Evolutionary conservation across 228 moss, liverwort and hornwort species (phyloP).

Genomic region (Sphagnum fallax): DNA sequence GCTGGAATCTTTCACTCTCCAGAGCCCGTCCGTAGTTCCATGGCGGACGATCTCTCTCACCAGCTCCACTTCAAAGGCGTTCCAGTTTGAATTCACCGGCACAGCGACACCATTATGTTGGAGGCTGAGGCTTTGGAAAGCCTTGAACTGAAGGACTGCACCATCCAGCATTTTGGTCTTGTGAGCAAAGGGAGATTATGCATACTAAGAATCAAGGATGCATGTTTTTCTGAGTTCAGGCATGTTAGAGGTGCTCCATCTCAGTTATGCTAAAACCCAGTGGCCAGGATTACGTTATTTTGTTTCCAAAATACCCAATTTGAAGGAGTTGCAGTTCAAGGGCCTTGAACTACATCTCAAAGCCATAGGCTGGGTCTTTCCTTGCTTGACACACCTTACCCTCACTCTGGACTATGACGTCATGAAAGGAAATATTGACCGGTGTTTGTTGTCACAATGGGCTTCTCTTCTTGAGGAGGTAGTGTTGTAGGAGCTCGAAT

Average conservation of each 20-base stretch:
- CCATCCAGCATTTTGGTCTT: too few species aligned
- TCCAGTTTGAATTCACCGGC: too few species aligned
- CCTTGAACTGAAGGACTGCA: too few species aligned
- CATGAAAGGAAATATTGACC: slow-evolving; percentile 15
- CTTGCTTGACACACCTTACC: slow-evolving; percentile 16
- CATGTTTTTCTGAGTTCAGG: slow-evolving; percentile 16
- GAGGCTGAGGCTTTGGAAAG: too few species aligned
- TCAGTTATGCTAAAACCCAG: too few species aligned
- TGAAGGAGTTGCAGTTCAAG: too few species aligned
- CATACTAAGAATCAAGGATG: slow-evolving; percentile 23
- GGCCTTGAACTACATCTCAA: not conserved
- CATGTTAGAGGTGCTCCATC: slow-evolving; percentile 22
- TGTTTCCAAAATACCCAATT: too few species aligned
- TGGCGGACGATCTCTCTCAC: slow-evolving; percentile 14
- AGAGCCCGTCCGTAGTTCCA: slow-evolving; percentile 7
- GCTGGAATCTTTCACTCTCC: too few species aligned
- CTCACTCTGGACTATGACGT: slow-evolving; percentile 14
- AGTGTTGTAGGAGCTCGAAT: slow-evolving; percentile 16
- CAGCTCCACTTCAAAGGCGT: too few species aligned
- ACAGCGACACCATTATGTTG: too few species aligned
- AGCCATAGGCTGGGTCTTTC: slow-evolving; percentile 30
- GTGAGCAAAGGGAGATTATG: not conserved
- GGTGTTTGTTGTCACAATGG: slow-evolving; percentile 13
- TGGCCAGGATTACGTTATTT: too few species aligned
- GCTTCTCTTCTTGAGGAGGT: slow-evolving; percentile 2